Evolutionary conservation across 177 flowering plant genomes (phyloP), one percentile per base, ranked within the genome.

Genomic region (Vitis hybrid): DNA sequence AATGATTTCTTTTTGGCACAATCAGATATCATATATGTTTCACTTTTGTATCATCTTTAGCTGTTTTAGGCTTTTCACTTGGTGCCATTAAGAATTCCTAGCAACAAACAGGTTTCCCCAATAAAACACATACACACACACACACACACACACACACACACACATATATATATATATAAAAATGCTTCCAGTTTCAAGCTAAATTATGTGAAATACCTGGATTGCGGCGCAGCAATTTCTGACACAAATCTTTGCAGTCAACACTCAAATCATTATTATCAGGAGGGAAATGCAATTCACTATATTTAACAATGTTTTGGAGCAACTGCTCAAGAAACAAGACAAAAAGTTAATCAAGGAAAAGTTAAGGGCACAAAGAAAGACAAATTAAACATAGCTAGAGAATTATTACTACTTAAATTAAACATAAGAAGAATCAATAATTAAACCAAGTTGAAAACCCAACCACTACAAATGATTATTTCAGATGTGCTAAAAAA

Each of bases 161-260:
- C 0, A 19, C 0, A 19, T 19, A 19, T 19, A 20, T 20, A 20
- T 20, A 20, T 20, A 20, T 20, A 39, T 14, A 20, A 0, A 51
- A 13, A 18, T 22, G 22, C 22, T 1, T 0, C 64, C 49, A 26
- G 10, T 29, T 34, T 50, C 16, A 52, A 20, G 51, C 55, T 64
- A 61, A 20, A 65, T 49, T 31, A 11, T 52, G 9, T n/a, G 10
- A 1, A 69, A 64, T 87, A 93, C 98, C 97, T 76, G 99, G 99
- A 78, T 92, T 87, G 55, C 93, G 89, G 57, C 99, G 90, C 68
- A 96, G 80, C 83, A 96, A 82, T 71, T 92, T 96, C 77, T 78
- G 87, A 77, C 99, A 96, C 69, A 96, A 83, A 79, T 96, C 97
- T 69, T 83, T 80, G 83, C 98, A 93, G 12, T 86, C 85, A 74